phyloP scores from a whole-genome alignment of 495 filamentous ascomycete genomes.

The Friedmanniomyces simplex region DNA sequence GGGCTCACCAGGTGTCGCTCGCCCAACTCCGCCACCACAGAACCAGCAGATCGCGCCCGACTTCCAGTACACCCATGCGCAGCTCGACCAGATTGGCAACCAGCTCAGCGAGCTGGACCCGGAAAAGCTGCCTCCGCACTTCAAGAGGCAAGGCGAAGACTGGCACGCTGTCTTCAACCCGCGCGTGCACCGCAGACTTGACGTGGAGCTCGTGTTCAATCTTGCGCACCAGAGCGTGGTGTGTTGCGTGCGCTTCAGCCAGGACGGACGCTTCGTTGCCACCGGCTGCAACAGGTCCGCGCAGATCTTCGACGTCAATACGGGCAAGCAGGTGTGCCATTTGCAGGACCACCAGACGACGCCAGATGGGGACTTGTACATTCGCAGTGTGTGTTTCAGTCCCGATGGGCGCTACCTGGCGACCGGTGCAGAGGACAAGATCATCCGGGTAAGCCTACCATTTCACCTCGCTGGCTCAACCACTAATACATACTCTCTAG shows the following conservation, averaged over 20 bases:
- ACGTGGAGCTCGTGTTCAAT: slow-evolving; percentile 35
- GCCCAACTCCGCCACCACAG: slow-evolving; percentile 60
- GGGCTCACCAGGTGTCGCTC: slow-evolving; percentile 75
- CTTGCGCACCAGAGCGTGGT: slow-evolving; percentile 34
- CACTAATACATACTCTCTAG: slow-evolving; percentile 14
- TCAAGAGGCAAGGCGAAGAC: slow-evolving; percentile 37
- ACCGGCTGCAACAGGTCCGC: slow-evolving; percentile 36
- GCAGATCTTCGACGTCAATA: slow-evolving; percentile 35
- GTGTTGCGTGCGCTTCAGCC: slow-evolving; percentile 37
- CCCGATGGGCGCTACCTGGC: slow-evolving; percentile 34
- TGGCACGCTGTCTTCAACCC: slow-evolving; percentile 37
- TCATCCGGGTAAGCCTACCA: slow-evolving; percentile 30
- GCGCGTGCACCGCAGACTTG: slow-evolving; percentile 27
- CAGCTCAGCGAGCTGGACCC: slow-evolving; percentile 78
- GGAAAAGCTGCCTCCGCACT: slow-evolving; percentile 67
- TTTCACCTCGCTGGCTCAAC: not conserved
- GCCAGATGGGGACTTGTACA: slow-evolving; percentile 35
- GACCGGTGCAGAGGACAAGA: slow-evolving; percentile 37
- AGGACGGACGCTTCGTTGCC: slow-evolving; percentile 32
- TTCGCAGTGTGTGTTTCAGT: slow-evolving; percentile 38
- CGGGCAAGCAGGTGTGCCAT: slow-evolving; percentile 29
- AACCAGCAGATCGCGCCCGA: slow-evolving; percentile 27
- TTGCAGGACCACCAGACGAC: slow-evolving; percentile 29
- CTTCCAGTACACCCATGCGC: slow-evolving; percentile 32
- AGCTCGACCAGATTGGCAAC: slow-evolving; percentile 50